Evolutionary conservation across 768 basidiomycete species (phyloP), one percentile per base, ranked within the genome.

Genomic region (Amyloporia xantha): DNA sequence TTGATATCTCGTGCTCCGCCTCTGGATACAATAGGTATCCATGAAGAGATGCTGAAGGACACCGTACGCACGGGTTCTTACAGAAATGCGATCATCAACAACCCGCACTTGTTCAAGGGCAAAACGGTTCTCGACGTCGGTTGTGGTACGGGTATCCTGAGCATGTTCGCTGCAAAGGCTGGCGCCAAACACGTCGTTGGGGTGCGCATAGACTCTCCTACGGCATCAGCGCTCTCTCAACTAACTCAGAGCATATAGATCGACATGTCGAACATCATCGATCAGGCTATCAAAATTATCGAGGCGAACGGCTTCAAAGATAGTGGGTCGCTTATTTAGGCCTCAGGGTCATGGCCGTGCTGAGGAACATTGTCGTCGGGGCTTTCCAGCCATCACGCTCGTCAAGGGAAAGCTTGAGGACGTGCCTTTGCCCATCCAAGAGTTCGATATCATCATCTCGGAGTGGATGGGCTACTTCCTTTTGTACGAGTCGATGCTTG

Each of bases 381-480:
- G n/a, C n/a, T 40, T 13, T 38, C 3, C 51, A 96, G 92, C 78
- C 57, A 96, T 97, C 68, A 93, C 90, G 35, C 84, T 98, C 49
- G 84, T 98, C 57, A 97, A 98, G 71, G 94, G 95, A 50, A 99
- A 99, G 70, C 85, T 99, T 52, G 95, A 99, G 66, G 95, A 99
- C 40, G 72, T 82, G 43, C 81, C 83, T 51, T 77, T 98, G 37
- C 95, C 95, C 12, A 81, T 95, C 62, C 71, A 88, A 54, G 73
- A 94, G 66, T 97, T 92, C 64, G 96, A 99, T 66, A 97, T 99
- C 70, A 96, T 99, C 71, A 90, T 99, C 64, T 96, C 93, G 53
- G 96, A 99, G 67, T 99, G 95, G 96, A 99, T 99, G 96, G 96
- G 96, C 37, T 99, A 99, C 71, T 97, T 98, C 78, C 75, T 98